Evolutionary conservation across 2,329 filamentous ascomycete genomes (phyloP).

Genomic region (Aspergillus carbonarius): DNA sequence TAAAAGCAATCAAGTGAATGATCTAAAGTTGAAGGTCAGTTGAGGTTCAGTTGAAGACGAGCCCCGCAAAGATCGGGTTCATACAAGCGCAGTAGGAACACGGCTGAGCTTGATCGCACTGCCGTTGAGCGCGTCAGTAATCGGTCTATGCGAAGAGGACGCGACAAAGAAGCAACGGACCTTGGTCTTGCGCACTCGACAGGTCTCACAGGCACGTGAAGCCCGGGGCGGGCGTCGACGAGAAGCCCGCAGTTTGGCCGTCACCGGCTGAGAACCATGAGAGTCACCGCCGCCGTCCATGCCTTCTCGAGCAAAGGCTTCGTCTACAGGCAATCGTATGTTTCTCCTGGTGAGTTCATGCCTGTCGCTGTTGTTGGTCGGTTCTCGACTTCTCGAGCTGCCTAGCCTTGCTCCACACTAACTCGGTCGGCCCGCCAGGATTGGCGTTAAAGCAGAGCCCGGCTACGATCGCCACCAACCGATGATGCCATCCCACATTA

Average conservation of each 20-base stretch:
- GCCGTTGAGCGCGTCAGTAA: neutral
- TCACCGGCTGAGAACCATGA: slow-evolving; percentile 3
- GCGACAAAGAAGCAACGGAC: slow-evolving; percentile 1
- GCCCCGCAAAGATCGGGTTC: neutral
- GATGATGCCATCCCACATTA: neutral
- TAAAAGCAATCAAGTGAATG: slow-evolving; percentile 21
- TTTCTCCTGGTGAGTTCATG: neutral
- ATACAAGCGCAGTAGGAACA: slow-evolving; percentile 24
- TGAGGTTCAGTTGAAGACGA: neutral
- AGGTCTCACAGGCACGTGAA: slow-evolving; percentile 26
- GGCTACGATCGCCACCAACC: neutral
- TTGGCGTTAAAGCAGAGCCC: neutral
- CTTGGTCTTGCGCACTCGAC: slow-evolving; percentile 26
- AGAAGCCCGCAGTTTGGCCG: slow-evolving; percentile 12
- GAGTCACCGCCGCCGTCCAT: neutral
- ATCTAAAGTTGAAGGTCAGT: slow-evolving; percentile 7
- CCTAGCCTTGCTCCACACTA: neutral
- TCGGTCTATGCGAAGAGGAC: neutral
- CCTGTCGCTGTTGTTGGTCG: neutral
- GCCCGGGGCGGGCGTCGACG: slow-evolving; percentile 17
- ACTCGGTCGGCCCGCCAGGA: neutral
- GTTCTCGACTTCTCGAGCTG: neutral
- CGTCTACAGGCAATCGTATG: neutral
- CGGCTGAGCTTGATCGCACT: slow-evolving; percentile 22
- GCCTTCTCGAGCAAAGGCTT: neutral